These are phyloP conservation scores for Sugiyamaella sp. DNA, from an alignment of 1,139 yeast species.

Conservation along the genomic window DNA sequence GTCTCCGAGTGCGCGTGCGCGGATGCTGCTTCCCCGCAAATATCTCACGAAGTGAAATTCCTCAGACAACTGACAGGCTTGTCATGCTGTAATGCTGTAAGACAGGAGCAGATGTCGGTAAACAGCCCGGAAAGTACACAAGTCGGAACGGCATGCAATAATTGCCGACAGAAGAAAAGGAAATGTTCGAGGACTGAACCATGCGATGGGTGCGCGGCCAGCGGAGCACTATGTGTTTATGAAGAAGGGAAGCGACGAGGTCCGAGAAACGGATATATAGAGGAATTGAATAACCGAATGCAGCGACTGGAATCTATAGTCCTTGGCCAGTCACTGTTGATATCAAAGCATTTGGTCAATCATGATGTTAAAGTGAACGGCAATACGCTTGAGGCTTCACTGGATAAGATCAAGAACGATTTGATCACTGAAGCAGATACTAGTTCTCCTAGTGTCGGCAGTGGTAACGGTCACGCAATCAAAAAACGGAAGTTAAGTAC, in stretches of 20 bases:
- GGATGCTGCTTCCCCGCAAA: conserved; percentile 13
- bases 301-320: conserved; percentile 24
- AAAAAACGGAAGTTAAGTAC: conserved; percentile 5
- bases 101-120: conserved; percentile 1
- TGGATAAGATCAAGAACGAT: conserved; percentile 5
- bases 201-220: conserved; percentile 25
- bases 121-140: not conserved
- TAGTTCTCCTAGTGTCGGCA: not conserved
- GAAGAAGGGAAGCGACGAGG: conserved; percentile 25
- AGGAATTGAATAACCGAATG: conserved; percentile 16
- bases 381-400: conserved; percentile 6
- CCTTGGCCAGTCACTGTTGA: conserved; percentile 22
- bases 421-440: conserved; percentile 4
- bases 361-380: not conserved
- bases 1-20: too few species aligned
- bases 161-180: conserved; percentile 29
- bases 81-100: not conserved
- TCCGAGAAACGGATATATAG: conserved; percentile 20
- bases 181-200: conserved; percentile 32
- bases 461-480: not conserved
- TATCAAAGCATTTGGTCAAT: conserved; percentile 18
- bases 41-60: conserved; percentile 3
- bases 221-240: conserved; percentile 23
- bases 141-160: conserved; percentile 24
- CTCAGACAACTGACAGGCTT: not conserved